A percentile compares a stretch with the other conserved stretches of the same genome.
phyloP scores from a whole-genome alignment of 192 early-diverging fungal species.

The Coemansia guatemalensis region DNA sequence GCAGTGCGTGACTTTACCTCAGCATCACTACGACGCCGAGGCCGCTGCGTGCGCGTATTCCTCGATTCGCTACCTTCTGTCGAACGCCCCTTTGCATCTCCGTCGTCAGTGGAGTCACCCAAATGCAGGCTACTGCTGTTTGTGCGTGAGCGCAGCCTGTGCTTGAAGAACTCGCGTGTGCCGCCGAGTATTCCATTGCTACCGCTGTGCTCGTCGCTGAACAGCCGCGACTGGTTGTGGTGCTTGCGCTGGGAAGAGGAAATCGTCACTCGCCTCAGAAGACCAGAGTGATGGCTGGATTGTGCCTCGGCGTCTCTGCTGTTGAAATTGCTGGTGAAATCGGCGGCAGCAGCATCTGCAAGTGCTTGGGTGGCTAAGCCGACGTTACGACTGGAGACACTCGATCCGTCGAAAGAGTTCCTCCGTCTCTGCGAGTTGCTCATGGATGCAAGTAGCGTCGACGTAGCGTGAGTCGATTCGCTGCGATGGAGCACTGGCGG shows the following conservation, averaged over 20 bases:
- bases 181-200: conserved; percentile 33
- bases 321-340: background rate
- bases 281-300: conserved; percentile 15
- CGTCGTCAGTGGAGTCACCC: background rate
- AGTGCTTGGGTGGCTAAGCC: conserved; percentile 8
- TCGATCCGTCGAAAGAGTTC: conserved; percentile 38
- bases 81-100: background rate
- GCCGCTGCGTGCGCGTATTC: conserved; percentile 7
- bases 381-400: conserved; percentile 15
- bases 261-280: conserved; percentile 40
- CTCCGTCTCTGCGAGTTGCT: conserved; percentile 13
- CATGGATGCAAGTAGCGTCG: background rate
- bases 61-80: background rate
- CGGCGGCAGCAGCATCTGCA: background rate
- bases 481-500: conserved; percentile 20
- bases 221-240: conserved; percentile 3
- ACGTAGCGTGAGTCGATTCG: conserved; percentile 17
- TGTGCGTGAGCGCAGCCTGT: conserved; percentile 39
- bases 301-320: background rate
- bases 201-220: conserved; percentile 11
- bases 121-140: conserved; percentile 24
- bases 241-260: conserved; percentile 29
- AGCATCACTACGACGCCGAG: conserved; percentile 39
- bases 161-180: conserved; percentile 45
- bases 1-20: conserved; percentile 41